phyloP scores from a whole-genome alignment of 257 asterid genomes.

The Salvia splendens region DNA sequence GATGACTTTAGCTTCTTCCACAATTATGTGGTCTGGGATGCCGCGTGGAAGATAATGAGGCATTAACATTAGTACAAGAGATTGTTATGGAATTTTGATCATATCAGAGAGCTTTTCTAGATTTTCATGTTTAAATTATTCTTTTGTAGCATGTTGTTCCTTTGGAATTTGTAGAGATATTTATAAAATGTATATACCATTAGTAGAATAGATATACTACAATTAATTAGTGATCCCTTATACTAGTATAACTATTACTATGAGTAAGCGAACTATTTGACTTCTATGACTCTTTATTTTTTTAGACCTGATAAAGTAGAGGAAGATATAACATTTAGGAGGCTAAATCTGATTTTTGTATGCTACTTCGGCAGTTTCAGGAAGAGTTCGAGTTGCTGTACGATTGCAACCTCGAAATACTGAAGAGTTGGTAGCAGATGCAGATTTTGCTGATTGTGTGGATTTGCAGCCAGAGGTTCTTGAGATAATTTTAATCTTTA shows the following conservation, averaged over 20 bases:
- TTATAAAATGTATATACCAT: background rate
- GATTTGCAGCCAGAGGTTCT: slow-evolving; percentile 95
- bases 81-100: slow-evolving; percentile 12
- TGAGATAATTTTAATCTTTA: slow-evolving; percentile 10
- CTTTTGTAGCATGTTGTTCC: slow-evolving; percentile 10
- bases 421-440: slow-evolving; percentile 92
- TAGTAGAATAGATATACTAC: slow-evolving; percentile 22
- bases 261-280: slow-evolving; percentile 5
- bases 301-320: slow-evolving; percentile 23
- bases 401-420: slow-evolving; percentile 91
- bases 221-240: background rate
- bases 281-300: slow-evolving; percentile 25
- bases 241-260: background rate
- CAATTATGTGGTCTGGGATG: slow-evolving; percentile 4
- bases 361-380: slow-evolving; percentile 59
- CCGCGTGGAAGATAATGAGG: slow-evolving; percentile 16
- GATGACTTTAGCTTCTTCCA: slow-evolving; percentile 21
- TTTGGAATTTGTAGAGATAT: background rate
- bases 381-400: slow-evolving; percentile 97
- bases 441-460: slow-evolving; percentile 99
- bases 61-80: background rate
- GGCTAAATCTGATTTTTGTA: slow-evolving; percentile 29
- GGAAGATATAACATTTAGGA: background rate
- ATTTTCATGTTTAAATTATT: slow-evolving; percentile 19
- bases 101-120: slow-evolving; percentile 1